Evolutionary conservation across 1,139 yeast genomes (phyloP).

Genomic region (Nakaseomyces delphensis): DNA sequence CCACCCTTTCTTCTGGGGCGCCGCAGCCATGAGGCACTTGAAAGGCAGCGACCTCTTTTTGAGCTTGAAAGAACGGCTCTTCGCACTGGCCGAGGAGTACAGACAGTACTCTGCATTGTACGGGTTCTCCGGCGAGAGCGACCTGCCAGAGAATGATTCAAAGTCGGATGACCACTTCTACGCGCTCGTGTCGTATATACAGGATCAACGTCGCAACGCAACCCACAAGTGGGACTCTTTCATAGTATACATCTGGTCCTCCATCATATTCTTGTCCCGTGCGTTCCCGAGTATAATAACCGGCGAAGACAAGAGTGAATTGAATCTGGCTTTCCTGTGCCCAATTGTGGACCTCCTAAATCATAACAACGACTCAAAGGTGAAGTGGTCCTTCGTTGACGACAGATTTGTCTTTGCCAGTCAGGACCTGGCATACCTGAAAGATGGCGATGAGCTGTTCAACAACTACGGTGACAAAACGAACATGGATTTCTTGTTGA

Average conservation of each 20-base stretch:
- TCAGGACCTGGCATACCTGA: constrained; percentile 16
- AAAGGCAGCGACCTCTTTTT: constrained; percentile 52
- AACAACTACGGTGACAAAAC: constrained; percentile 86
- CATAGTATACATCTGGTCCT: constrained; percentile 64
- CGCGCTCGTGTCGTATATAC: constrained; percentile 8
- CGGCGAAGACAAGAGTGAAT: constrained; percentile 26
- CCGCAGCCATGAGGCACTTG: constrained; percentile 42
- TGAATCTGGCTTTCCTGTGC: constrained; percentile 55
- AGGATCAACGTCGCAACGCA: constrained; percentile 9
- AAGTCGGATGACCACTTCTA: constrained; percentile 9
- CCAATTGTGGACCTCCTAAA: constrained; percentile 77
- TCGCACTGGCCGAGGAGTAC: constrained; percentile 28
- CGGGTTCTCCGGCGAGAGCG: constrained; percentile 9
- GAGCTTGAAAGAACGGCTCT: constrained; percentile 32
- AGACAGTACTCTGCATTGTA: constrained; percentile 9
- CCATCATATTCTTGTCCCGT: constrained; percentile 60
- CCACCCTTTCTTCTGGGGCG: constrained; percentile 60
- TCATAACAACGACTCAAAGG: constrained; percentile 54
- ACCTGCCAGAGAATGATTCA: constrained; percentile 6
- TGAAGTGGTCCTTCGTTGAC: constrained; percentile 48
- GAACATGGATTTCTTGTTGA: constrained; percentile 56
- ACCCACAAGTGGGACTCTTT: constrained; percentile 47
- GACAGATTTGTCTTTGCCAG: constrained; percentile 27
- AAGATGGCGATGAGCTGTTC: constrained; percentile 43
- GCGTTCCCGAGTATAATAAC: constrained; percentile 62